phyloP scores from a whole-genome alignment of 371 early-diverging fungal species.

The Mortierella sp. region DNA sequence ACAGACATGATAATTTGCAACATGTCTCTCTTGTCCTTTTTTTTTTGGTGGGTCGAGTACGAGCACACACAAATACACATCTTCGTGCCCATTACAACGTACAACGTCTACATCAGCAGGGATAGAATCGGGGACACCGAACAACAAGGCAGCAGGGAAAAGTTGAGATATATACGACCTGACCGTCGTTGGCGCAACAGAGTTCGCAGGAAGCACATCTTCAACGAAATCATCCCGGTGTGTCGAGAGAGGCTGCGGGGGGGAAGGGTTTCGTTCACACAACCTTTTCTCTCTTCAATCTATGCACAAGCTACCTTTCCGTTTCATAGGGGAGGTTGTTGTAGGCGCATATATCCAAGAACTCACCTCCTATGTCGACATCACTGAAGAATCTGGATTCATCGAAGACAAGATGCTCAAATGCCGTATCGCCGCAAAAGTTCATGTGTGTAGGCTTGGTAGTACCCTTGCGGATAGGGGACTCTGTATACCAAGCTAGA shows the following conservation, averaged over 20 bases:
- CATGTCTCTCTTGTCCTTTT: too few relatives aligned
- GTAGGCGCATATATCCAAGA: conserved; percentile 87
- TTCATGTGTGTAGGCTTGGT: conserved; percentile 93
- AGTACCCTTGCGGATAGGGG: conserved; percentile 74
- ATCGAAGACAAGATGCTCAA: conserved; percentile 79
- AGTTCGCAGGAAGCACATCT: conserved; percentile 79
- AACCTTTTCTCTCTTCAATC: not conserved
- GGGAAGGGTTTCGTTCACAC: too few relatives aligned
- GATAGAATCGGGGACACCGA: too few relatives aligned
- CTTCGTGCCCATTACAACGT: too few relatives aligned
- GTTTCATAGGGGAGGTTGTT: conserved; percentile 82
- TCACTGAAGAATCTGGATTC: conserved; percentile 83
- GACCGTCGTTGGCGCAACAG: conserved; percentile 89
- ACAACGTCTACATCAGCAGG: too few relatives aligned
- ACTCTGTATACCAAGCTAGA: conserved; percentile 67
- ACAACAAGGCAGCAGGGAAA: too few relatives aligned
- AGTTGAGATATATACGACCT: conserved; percentile 61
- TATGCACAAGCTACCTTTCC: conserved; percentile 68
- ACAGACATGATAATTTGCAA: too few relatives aligned
- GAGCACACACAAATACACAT: too few relatives aligned
- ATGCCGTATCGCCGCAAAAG: conserved; percentile 66
- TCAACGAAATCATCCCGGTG: too few relatives aligned
- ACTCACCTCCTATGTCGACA: conserved; percentile 89
- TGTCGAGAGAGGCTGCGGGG: too few relatives aligned
- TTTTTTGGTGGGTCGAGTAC: too few relatives aligned